Evolutionary conservation across 1,284 basidiomycete species (phyloP), one percentile per base, ranked within the genome.

Genomic region (Ceratobasidium sp.): DNA sequence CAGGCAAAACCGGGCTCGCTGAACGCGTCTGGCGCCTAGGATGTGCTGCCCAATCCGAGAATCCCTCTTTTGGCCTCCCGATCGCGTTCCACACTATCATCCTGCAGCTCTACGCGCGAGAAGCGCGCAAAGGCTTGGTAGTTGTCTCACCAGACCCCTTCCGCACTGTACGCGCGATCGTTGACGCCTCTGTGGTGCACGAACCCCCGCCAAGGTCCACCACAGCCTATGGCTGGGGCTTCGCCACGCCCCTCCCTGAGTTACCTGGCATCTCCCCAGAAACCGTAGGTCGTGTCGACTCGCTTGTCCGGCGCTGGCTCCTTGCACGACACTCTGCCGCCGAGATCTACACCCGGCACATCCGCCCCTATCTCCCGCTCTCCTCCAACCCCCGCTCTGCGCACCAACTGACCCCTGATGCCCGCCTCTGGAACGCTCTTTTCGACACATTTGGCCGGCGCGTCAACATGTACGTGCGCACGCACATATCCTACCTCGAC

Each of bases 31-130:
- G 90, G 86, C 78, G 84, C 7, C 81, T 90, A 14, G 89, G 87
- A 6, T 85, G 85, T 77, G 80, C 84, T 72, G 88, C 77, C 2
- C 76, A 75, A 11, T 79, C 80, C 27, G 78, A 74, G 9, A 43
- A 56, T n/a, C 76, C 80, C 14, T 76, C 74, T 14, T 75, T 69
- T 54, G n/a, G 83, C 74, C 81, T 93, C 29, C 87, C 90, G 2
- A 82, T 89, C 2, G 84, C 88, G 19, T 88, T 89, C 0, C 93
- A 92, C 80, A 93, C 90, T 0, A 81, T 86, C 61, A 91, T 93
- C 88, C 80, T 94, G 74, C 84, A 88, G 71, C 83, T 87, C 56
- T 92, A 92, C 78, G 86, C 83, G 0, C 48, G 37, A 0, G 80
- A 81, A 64, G 77, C 75, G 5, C 71, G 74, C 49, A 77, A 78